phyloP scores from a whole-genome alignment of 257 asterid species.

The Solanum chmielewskii region DNA sequence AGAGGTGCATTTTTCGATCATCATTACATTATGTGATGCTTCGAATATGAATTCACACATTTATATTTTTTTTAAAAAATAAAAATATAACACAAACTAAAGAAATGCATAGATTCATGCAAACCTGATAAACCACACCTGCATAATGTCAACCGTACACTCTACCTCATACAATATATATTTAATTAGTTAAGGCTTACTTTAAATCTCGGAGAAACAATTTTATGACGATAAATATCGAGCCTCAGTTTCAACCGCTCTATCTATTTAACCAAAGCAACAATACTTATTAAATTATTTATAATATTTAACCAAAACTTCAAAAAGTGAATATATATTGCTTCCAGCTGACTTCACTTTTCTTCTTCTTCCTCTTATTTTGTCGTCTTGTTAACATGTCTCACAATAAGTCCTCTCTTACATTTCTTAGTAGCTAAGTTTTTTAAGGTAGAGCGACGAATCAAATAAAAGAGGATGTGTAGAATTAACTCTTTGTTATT shows the following conservation, averaged over 20 bases:
- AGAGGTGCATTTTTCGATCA: too few relatives aligned
- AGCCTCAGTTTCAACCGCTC: rapidly evolving
- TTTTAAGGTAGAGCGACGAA: neutral
- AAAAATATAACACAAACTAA: rapidly evolving
- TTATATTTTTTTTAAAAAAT: too few relatives aligned
- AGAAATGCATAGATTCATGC: too few relatives aligned
- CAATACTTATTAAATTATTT: too few relatives aligned
- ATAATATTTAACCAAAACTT: neutral
- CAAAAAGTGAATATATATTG: neutral
- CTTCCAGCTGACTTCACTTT: neutral
- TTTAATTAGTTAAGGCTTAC: too few relatives aligned
- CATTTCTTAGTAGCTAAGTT: neutral
- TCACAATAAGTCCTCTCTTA: neutral
- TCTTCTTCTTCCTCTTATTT: neutral
- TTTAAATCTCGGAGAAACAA: too few relatives aligned
- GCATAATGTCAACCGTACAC: too few relatives aligned
- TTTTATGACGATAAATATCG: neutral
- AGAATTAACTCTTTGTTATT: neutral
- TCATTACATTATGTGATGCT: too few relatives aligned
- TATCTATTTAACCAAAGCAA: too few relatives aligned
- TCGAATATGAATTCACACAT: too few relatives aligned
- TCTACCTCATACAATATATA: too few relatives aligned
- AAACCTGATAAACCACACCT: rapidly evolving
- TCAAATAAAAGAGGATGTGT: neutral
- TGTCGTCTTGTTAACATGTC: neutral